A percentile compares a stretch with the other conserved stretches of the same genome.
These are phyloP conservation scores for Trypanosoma avium DNA, from an alignment of 208 protist species.

Conservation along the genomic window DNA sequence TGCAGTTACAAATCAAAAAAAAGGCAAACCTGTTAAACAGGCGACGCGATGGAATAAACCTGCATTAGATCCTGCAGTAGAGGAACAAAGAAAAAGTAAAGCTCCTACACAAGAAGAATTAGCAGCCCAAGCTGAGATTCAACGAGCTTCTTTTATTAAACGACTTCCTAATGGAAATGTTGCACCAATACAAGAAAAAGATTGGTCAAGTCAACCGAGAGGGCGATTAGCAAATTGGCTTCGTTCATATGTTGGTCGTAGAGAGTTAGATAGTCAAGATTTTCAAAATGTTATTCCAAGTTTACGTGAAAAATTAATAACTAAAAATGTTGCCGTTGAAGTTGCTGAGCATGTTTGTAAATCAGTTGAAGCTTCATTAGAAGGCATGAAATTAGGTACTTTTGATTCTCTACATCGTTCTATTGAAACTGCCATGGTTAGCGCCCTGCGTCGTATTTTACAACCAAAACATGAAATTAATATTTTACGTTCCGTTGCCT, in stretches of 20 bases:
- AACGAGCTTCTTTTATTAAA: constrained; percentile 73
- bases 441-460: constrained; percentile 94
- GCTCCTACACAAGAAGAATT: constrained; percentile 71
- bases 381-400: constrained; percentile 91
- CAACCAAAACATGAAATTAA: constrained; percentile 96
- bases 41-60: constrained; percentile 63
- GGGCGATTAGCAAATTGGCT: constrained; percentile 78
- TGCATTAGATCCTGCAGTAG: constrained; percentile 36
- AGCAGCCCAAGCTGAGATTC: constrained; percentile 60
- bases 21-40: constrained; percentile 53
- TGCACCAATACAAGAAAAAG: constrained; percentile 72
- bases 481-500: constrained; percentile 93
- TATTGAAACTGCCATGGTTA: constrained; percentile 86
- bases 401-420: constrained; percentile 87
- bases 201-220: constrained; percentile 76
- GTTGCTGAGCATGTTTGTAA: constrained; percentile 96
- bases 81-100: constrained; percentile 27
- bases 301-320: constrained; percentile 94
- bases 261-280: constrained; percentile 85
- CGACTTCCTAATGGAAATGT: constrained; percentile 60
- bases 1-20: constrained; percentile 27
- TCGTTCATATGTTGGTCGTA: constrained; percentile 62
- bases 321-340: constrained; percentile 98
- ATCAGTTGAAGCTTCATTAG: constrained; percentile 90
- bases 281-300: constrained; percentile 89